Base-by-base conservation (phyloP, 2,329 filamentous ascomycete species). In the Apiospora malaysiana region DNA sequence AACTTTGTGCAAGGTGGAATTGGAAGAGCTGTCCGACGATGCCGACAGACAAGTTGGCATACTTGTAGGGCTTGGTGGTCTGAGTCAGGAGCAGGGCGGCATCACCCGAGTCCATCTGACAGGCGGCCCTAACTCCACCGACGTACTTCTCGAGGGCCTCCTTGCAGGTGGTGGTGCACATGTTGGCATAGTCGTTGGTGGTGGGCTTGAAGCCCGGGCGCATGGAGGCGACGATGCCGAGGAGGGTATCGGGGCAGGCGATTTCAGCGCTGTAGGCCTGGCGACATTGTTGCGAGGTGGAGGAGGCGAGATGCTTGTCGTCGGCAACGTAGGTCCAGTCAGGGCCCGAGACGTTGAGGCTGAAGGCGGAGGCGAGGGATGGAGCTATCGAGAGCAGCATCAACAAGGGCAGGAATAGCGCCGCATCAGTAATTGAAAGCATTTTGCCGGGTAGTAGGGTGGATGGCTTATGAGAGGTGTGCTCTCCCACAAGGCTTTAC, bases 161-260 rank as follows among this genome's bases (percentile, higher is more conserved):
- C 43, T 47, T 45, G 43, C 66, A 68, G 23, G 66, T 47, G 43
- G 66, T 45, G 43, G 43, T 45, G 66, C 66, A 68, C 66, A 68
- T 45, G 43, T 25, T 25, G 16, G 32, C 25, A 23, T 46, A 47
- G 66, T 47, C 66, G 18, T 37, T 32, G 9, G n/a, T n/a, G 25
- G 42, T 47, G 66, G 66, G 66, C 42, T 45, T 10, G 25, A 68
- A 45, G 25, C n/a, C 66, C 18, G 66, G 66, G 43, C 66, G 66
- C 66, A 68, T 27, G 12, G 46, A 32, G 10, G 66, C 46, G 18
- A 47, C 46, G 43, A 68, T 45, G 43, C 66, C 66, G 42, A 67
- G 12, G 23, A 67, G 66, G 42, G 66, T 68, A 23, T 47, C 25
- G 66, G 66, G 66, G 43, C 66, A 68, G 43, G 42, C 66, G 43